Evolutionary conservation across 1,284 basidiomycete species (phyloP).

Genomic region (Boletellus deceptivus): DNA sequence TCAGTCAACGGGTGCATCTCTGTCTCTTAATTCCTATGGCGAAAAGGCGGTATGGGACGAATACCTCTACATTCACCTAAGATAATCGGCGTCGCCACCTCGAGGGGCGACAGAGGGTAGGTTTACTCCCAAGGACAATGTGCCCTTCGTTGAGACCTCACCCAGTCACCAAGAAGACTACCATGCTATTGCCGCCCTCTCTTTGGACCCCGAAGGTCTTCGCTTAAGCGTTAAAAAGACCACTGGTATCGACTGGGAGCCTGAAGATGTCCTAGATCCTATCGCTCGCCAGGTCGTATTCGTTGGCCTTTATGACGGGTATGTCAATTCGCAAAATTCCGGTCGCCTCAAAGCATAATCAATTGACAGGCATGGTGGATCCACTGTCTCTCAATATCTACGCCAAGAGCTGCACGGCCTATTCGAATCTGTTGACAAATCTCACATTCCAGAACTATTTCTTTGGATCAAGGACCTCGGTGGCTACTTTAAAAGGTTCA

Average conservation of each 20-base stretch:
- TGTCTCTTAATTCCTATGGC: neutral
- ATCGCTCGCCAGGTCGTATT: slow-evolving; percentile 77
- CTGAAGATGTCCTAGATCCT: slow-evolving; percentile 51
- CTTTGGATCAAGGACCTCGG: slow-evolving; percentile 74
- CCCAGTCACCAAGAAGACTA: slow-evolving; percentile 82
- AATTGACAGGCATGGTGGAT: slow-evolving; percentile 69
- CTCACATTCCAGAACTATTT: slow-evolving; percentile 71
- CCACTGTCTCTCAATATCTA: slow-evolving; percentile 71
- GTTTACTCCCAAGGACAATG: slow-evolving; percentile 13
- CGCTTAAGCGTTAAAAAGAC: slow-evolving; percentile 58
- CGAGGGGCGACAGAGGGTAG: slow-evolving; percentile 73
- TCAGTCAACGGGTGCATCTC: neutral
- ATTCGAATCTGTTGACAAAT: slow-evolving; percentile 72
- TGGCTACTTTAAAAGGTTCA: slow-evolving; percentile 88
- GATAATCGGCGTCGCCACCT: slow-evolving; percentile 72
- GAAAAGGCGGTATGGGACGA: slow-evolving; percentile 47
- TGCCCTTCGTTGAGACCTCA: slow-evolving; percentile 14
- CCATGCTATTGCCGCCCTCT: slow-evolving; percentile 70
- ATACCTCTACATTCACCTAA: slow-evolving; percentile 54
- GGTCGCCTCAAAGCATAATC: slow-evolving; percentile 3
- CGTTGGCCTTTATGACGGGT: slow-evolving; percentile 91
- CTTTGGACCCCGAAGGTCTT: slow-evolving; percentile 73
- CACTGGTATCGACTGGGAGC: slow-evolving; percentile 71
- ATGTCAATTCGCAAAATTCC: slow-evolving; percentile 22
- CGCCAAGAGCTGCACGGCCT: slow-evolving; percentile 77